Evolutionary conservation across 1,284 basidiomycete genomes (phyloP).

Genomic region (Takashimella tepidaria): DNA sequence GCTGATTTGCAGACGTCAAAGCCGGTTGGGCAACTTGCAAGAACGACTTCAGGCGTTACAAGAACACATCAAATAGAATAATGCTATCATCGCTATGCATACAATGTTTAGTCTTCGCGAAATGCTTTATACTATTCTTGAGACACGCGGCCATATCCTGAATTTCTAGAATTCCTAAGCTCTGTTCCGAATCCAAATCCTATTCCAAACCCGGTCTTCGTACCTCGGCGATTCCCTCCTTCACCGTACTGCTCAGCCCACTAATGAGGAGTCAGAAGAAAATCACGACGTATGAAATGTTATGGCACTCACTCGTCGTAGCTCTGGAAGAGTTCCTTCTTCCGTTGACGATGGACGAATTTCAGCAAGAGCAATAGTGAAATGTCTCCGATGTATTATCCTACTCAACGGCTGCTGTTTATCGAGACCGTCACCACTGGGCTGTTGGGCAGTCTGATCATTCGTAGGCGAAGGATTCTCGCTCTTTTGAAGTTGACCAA

Average conservation of each 20-base stretch:
- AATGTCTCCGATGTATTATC: conserved; percentile 51
- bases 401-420: too few relatives aligned
- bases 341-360: conserved; percentile 83
- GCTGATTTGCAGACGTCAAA: conserved; percentile 46
- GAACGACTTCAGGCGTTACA: conserved; percentile 43
- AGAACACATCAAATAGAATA: neutral
- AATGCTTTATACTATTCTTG: conserved; percentile 12
- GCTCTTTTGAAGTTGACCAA: neutral
- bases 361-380: conserved; percentile 73
- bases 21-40: conserved; percentile 52
- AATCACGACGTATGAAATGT: neutral
- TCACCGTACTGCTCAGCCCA: conserved; percentile 93
- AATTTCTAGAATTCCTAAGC: conserved; percentile 2
- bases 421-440: neutral
- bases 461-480: neutral
- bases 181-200: conserved; percentile 48
- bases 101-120: neutral
- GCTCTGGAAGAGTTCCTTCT: conserved; percentile 68
- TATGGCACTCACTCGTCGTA: conserved; percentile 55
- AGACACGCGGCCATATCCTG: conserved; percentile 23
- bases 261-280: conserved; percentile 10
- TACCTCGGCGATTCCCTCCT: conserved; percentile 41
- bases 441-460: neutral
- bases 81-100: conserved; percentile 3
- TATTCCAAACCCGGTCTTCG: conserved; percentile 48